Percentiles rank a stretch among this genome's conserved stretches.
Conservation (phyloP, 352 stramenopile species). For the Globisporangium megalacanthum region DNA sequence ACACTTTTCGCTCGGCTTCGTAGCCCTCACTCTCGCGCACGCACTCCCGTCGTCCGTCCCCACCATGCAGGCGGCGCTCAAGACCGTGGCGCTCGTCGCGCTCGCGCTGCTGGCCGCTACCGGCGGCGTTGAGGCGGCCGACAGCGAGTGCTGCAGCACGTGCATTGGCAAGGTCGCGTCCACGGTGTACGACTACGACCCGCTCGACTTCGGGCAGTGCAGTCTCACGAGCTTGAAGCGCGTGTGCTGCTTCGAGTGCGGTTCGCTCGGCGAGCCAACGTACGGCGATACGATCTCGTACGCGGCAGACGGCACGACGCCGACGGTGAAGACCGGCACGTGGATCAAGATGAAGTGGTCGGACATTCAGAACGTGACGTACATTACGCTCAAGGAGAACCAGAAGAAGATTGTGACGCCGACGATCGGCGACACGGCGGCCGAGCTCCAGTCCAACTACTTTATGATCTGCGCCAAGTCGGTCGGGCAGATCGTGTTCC, state of each 20-base stretch:
- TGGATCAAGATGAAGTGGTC: constrained; percentile 60
- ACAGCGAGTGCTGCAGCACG: constrained; percentile 39
- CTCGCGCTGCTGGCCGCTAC: not conserved
- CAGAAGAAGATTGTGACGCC: constrained; percentile 56
- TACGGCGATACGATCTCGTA: constrained; percentile 17
- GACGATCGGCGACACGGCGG: constrained; percentile 28
- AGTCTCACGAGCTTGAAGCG: constrained; percentile 14
- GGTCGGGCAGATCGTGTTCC: constrained; percentile 53
- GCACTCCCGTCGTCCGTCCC: not conserved
- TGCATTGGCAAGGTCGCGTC: constrained; percentile 62
- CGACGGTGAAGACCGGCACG: constrained; percentile 38
- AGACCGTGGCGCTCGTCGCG: not conserved
- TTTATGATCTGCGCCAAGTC: constrained; percentile 63
- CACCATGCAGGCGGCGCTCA: not conserved
- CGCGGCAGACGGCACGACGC: constrained; percentile 42
- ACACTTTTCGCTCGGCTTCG: too few species aligned
- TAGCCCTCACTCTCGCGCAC: not conserved
- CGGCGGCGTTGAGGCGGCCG: not conserved
- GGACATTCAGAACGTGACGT: constrained; percentile 55
- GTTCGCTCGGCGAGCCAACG: constrained; percentile 22
- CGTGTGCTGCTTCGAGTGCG: constrained; percentile 72
- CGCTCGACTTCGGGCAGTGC: constrained; percentile 53
- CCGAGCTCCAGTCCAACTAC: constrained; percentile 30
- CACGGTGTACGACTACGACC: constrained; percentile 56
- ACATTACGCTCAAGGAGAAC: constrained; percentile 47